These are phyloP conservation scores for Phylloporus sp. DNA, from an alignment of 768 basidiomycete genomes.

Conservation along the genomic window DNA sequence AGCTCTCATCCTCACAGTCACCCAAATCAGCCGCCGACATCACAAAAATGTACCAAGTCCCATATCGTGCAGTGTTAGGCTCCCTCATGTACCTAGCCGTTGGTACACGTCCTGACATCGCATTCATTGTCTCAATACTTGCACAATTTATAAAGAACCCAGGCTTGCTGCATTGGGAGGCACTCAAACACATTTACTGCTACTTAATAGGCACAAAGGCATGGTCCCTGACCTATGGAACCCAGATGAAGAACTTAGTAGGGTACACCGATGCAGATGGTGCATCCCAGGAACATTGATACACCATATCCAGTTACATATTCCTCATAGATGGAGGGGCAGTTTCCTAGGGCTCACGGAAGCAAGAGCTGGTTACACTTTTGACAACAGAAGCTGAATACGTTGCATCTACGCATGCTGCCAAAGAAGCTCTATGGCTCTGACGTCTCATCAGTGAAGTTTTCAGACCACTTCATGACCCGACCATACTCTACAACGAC, in stretches of 20 bases:
- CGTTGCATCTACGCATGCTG: neutral
- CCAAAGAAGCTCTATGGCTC: conserved; percentile 1
- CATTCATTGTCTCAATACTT: neutral
- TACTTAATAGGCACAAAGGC: neutral
- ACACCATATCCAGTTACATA: neutral
- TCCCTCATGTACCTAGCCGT: neutral
- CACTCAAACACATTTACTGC: neutral
- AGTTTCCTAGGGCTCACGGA: neutral
- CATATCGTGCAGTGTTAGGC: neutral
- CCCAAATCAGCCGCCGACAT: neutral
- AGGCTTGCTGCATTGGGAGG: neutral
- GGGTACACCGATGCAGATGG: neutral
- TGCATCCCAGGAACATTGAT: neutral
- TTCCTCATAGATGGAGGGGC: conserved; percentile 2
- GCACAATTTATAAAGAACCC: neutral
- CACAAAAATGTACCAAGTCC: neutral
- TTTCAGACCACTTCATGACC: neutral
- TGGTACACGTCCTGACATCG: neutral
- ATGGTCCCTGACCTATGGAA: neutral
- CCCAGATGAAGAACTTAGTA: neutral
- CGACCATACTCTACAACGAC: neutral
- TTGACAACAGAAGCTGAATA: neutral
- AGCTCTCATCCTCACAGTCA: neutral
- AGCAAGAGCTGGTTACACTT: neutral
- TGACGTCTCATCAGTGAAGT: neutral